phyloP scores from a whole-genome alignment of 1,139 yeast species.

The Hansenula sp. region DNA sequence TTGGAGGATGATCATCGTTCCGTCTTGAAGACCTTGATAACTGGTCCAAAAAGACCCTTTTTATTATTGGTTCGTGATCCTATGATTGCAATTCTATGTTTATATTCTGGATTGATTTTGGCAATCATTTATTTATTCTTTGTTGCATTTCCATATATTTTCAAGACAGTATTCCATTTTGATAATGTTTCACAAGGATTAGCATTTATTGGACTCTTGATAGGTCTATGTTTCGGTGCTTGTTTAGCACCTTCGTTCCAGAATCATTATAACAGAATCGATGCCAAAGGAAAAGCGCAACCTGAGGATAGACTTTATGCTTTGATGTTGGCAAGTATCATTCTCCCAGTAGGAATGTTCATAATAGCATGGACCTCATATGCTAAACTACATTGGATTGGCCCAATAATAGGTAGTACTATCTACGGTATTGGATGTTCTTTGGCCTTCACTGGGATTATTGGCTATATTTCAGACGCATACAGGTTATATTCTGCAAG shows the following conservation, averaged over 20 bases:
- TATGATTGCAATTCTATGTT: constrained; percentile 57
- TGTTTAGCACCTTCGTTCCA: constrained; percentile 30
- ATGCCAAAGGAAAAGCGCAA: constrained; percentile 33
- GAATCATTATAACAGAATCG: constrained; percentile 25
- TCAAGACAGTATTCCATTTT: constrained; percentile 43
- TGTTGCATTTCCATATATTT: constrained; percentile 58
- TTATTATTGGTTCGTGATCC: constrained; percentile 49
- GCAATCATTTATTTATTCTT: constrained; percentile 62
- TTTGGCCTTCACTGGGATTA: constrained; percentile 50
- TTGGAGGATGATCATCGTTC: constrained; percentile 40
- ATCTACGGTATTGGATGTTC: constrained; percentile 58
- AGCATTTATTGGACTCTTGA: constrained; percentile 48
- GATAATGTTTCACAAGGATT: constrained; percentile 49
- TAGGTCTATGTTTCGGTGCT: constrained; percentile 41
- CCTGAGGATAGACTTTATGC: constrained; percentile 64
- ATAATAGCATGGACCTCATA: constrained; percentile 75
- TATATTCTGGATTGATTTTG: constrained; percentile 57
- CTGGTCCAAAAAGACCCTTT: constrained; percentile 50
- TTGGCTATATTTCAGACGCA: constrained; percentile 62
- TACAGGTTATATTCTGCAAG: constrained; percentile 67
- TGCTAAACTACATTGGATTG: constrained; percentile 64
- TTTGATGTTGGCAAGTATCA: constrained; percentile 39
- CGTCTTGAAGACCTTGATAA: constrained; percentile 33
- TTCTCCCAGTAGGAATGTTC: constrained; percentile 67
- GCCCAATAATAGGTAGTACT: constrained; percentile 60